These are phyloP conservation scores for Ceratonia siliqua DNA, from an alignment of 306 rosid genomes.

Conservation along the genomic window DNA sequence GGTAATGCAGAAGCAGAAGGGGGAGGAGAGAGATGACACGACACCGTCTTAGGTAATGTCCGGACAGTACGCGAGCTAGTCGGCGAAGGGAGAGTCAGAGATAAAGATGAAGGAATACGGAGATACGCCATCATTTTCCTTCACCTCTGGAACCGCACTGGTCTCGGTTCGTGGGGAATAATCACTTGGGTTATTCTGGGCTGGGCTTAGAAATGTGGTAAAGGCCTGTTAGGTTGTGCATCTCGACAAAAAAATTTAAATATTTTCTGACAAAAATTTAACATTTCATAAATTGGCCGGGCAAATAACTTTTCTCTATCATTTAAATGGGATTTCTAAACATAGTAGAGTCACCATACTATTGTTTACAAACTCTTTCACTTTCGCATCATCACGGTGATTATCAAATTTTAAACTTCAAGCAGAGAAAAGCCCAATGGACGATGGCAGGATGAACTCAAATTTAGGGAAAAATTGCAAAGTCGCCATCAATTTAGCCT, in stretches of 20 bases:
- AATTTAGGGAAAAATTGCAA: background rate
- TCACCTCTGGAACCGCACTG: background rate
- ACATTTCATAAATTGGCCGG: background rate
- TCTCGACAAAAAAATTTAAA: too few species aligned
- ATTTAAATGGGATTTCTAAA: background rate
- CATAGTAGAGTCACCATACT: background rate
- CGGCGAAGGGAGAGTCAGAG: constrained; percentile 22
- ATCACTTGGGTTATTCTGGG: background rate
- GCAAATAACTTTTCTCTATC: background rate
- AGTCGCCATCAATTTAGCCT: background rate
- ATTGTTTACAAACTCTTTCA: background rate
- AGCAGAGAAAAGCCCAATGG: too few species aligned
- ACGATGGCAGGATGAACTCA: background rate
- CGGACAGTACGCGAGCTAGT: constrained; percentile 27
- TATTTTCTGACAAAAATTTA: too few species aligned
- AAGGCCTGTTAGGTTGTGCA: background rate
- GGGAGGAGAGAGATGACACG: constrained; percentile 44
- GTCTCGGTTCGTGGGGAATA: background rate
- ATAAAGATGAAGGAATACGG: constrained; percentile 41
- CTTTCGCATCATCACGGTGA: background rate
- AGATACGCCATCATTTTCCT: constrained; percentile 47
- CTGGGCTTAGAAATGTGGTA: background rate
- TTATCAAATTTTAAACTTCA: background rate
- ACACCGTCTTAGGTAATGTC: constrained; percentile 30
- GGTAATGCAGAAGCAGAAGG: constrained; percentile 6